Evolutionary conservation across 192 early-diverging fungal species (phyloP).

Genomic region (Linnemannia hyalina): DNA sequence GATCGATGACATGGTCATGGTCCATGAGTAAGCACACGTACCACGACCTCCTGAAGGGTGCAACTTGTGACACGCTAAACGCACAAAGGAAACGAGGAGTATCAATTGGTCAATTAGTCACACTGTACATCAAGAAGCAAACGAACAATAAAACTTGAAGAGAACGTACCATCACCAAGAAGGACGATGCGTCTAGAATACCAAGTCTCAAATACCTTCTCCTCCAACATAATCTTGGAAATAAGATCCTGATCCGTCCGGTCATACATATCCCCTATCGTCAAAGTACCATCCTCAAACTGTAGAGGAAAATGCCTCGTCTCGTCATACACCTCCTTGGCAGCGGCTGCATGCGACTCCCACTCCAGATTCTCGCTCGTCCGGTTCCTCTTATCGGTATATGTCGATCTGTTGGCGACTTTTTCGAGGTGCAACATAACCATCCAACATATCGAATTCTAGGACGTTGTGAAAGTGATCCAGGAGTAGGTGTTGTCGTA

Average conservation of each 20-base stretch:
- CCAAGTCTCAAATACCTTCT: slow-evolving; percentile 29
- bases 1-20: not conserved
- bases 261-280: slow-evolving; percentile 11
- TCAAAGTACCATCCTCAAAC: not conserved
- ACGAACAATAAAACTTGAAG: not conserved
- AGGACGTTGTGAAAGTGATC: not conserved
- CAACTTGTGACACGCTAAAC: slow-evolving; percentile 16
- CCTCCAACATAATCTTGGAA: slow-evolving; percentile 8
- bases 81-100: not conserved
- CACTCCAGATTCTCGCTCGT: slow-evolving; percentile 8
- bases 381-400: not conserved
- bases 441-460: slow-evolving; percentile 15
- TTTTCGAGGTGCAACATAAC: slow-evolving; percentile 14
- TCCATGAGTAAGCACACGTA: not conserved
- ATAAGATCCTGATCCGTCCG: slow-evolving; percentile 2
- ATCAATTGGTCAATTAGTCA: not conserved
- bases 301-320: not conserved
- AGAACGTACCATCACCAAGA: slow-evolving; percentile 14
- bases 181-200: slow-evolving; percentile 8
- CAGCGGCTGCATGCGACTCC: not conserved
- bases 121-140: not conserved
- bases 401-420: not conserved
- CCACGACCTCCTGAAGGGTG: not conserved
- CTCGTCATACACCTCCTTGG: not conserved
- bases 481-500: slow-evolving; percentile 11